These are phyloP conservation scores for Diplogelasinospora grovesii DNA, from an alignment of 495 filamentous ascomycete species.

Conservation along the genomic window DNA sequence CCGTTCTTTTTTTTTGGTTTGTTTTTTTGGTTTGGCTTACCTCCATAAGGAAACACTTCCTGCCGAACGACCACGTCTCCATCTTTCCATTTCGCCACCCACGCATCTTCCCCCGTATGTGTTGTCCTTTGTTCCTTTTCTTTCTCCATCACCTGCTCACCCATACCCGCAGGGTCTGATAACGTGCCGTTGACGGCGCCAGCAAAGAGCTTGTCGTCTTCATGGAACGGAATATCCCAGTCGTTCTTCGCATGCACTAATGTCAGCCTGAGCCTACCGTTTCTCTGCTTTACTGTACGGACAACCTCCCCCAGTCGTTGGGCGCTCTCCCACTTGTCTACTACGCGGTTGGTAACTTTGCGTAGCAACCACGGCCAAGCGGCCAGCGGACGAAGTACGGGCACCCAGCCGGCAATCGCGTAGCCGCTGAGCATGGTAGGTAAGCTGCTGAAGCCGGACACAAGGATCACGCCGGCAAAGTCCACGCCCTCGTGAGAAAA, in stretches of 20 bases:
- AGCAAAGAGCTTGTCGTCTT: slow-evolving; percentile 50
- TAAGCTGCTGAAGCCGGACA: slow-evolving; percentile 73
- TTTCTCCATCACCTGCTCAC: slow-evolving; percentile 21
- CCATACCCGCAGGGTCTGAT: slow-evolving; percentile 24
- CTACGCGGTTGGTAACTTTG: slow-evolving; percentile 33
- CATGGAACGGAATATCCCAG: slow-evolving; percentile 63
- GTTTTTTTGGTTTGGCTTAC: slow-evolving; percentile 29
- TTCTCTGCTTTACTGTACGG: slow-evolving; percentile 35
- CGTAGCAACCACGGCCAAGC: slow-evolving; percentile 37
- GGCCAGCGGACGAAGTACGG: slow-evolving; percentile 67
- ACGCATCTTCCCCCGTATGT: slow-evolving; percentile 32
- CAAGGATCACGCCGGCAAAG: slow-evolving; percentile 66
- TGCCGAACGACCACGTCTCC: slow-evolving; percentile 38
- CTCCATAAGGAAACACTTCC: slow-evolving; percentile 52
- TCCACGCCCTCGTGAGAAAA: slow-evolving; percentile 45
- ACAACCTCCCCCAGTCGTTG: slow-evolving; percentile 39
- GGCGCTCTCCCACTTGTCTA: slow-evolving; percentile 49
- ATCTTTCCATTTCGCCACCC: slow-evolving; percentile 33
- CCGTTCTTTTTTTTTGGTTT: neutral
- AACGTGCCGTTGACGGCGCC: slow-evolving; percentile 48
- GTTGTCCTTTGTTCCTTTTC: slow-evolving; percentile 37
- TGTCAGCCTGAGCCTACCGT: slow-evolving; percentile 51
- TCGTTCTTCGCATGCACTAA: slow-evolving; percentile 73
- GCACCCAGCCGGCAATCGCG: slow-evolving; percentile 65
- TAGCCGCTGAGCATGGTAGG: slow-evolving; percentile 58